Evolutionary conservation across 2,329 filamentous ascomycete genomes (phyloP).

Genomic region (Colletotrichum sp.): DNA sequence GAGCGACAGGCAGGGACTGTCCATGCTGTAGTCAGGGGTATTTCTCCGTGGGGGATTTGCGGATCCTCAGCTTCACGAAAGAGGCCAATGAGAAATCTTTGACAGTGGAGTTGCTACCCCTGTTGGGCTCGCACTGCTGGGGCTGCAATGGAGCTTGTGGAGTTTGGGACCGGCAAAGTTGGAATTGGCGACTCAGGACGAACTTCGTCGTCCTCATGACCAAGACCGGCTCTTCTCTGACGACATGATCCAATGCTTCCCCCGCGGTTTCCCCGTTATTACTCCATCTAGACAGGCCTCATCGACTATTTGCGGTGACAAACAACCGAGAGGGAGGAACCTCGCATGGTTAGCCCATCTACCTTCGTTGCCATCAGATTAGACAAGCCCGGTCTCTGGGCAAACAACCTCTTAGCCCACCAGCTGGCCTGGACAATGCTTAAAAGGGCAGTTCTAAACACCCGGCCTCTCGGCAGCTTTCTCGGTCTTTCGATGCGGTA

Average conservation of each 20-base stretch:
- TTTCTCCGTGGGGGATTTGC: background rate
- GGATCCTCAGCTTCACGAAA: background rate
- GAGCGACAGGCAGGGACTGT: background rate
- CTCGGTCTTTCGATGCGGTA: background rate
- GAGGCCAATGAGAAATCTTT: background rate
- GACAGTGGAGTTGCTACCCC: background rate
- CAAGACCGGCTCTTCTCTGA: background rate
- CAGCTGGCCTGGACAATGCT: background rate
- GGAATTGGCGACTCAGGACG: background rate
- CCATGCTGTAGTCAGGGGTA: background rate
- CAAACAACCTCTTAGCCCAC: background rate
- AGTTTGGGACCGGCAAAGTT: background rate
- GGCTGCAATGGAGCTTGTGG: background rate
- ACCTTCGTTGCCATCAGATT: background rate
- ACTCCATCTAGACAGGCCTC: background rate
- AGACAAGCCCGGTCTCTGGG: background rate
- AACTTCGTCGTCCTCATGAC: background rate
- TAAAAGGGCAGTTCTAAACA: background rate
- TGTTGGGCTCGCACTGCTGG: background rate
- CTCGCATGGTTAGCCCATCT: background rate
- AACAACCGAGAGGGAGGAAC: background rate
- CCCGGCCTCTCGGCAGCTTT: background rate
- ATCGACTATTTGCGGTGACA: background rate
- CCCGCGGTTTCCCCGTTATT: background rate
- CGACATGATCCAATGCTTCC: background rate